Conservation (phyloP, 208 protist species). For the Acanthamoeba healyi region DNA sequence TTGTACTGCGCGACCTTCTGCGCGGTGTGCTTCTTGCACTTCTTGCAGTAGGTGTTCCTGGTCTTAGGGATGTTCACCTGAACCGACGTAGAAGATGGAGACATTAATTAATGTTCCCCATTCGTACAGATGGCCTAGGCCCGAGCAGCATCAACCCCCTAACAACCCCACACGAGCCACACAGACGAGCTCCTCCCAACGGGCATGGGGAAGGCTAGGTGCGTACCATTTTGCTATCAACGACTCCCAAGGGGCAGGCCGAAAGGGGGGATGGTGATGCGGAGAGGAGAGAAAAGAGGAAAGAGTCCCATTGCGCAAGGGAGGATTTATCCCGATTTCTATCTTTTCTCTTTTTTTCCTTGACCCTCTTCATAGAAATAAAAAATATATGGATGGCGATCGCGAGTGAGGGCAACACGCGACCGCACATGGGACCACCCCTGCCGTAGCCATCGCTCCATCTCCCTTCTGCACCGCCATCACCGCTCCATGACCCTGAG, state of each 20-base stretch:
- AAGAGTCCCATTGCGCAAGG: not conserved
- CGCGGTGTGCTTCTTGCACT: constrained; percentile 95
- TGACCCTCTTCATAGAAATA: too few species aligned
- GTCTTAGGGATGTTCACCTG: constrained; percentile 92
- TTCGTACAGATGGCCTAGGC: too few species aligned
- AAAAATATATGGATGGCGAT: too few species aligned
- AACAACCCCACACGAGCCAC: not conserved
- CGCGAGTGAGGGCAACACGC: too few species aligned
- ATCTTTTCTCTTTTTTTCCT: not conserved
- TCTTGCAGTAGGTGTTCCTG: constrained; percentile 92
- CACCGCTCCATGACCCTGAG: too few species aligned
- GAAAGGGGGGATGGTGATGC: not conserved
- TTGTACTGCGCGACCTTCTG: constrained; percentile 99
- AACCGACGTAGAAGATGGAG: too few species aligned
- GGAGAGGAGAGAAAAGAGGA: not conserved
- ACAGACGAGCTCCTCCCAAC: not conserved
- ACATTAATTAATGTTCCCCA: not conserved
- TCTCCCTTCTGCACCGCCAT: too few species aligned
- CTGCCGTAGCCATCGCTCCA: too few species aligned
- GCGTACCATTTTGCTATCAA: not conserved
- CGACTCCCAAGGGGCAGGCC: not conserved
- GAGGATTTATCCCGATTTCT: not conserved
- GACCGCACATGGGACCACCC: too few species aligned
- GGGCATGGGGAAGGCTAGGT: too few species aligned
- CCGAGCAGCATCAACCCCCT: too few species aligned